Percentiles rank a stretch among this genome's conserved stretches.
Evolutionary conservation across 768 basidiomycete genomes (phyloP).

Genomic region (Boletales sp.): DNA sequence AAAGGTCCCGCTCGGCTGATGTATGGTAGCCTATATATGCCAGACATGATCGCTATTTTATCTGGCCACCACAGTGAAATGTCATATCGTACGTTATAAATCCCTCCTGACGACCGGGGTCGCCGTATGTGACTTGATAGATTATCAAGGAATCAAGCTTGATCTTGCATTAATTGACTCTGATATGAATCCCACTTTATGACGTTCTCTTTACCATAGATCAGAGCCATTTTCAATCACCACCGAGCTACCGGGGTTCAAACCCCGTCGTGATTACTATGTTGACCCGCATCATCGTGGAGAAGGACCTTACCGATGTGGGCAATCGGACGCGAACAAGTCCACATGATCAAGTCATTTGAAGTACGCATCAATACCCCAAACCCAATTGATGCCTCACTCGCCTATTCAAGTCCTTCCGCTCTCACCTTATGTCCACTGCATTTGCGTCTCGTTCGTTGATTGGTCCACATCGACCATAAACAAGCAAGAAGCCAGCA

Average conservation of each 20-base stretch:
- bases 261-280: not conserved
- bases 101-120: not conserved
- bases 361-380: no score
- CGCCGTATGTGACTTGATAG: no score
- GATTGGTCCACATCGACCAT: no score
- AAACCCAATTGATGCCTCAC: not conserved
- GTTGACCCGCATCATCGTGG: not conserved
- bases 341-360: slow-evolving; percentile 7
- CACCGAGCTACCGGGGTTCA: not conserved
- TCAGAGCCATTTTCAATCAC: no score
- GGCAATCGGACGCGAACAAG: not conserved
- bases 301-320: not conserved
- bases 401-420: slow-evolving; percentile 5
- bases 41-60: not conserved
- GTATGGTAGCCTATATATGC: not conserved
- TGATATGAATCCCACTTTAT: no score
- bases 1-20: not conserved
- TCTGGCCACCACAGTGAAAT: not conserved
- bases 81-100: no score
- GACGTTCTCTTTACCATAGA: no score
- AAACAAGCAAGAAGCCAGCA: not conserved
- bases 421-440: not conserved
- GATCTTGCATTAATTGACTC: not conserved
- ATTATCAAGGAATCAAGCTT: not conserved
- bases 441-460: not conserved